Base-by-base conservation (phyloP, 2,329 filamentous ascomycete species). In the Graphium sp. region DNA sequence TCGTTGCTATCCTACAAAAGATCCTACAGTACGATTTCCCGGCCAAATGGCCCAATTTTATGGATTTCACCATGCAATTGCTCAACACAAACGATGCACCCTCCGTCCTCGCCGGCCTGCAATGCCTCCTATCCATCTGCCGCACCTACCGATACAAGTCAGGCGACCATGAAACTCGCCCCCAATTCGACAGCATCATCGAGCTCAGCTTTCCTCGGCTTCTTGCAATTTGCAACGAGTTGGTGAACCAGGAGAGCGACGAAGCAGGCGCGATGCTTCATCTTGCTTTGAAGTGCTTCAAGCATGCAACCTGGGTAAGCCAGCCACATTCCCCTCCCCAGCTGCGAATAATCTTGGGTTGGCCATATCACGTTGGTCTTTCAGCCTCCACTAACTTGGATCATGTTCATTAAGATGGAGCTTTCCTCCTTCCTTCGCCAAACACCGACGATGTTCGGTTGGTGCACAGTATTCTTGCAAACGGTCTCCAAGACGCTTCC, bases 231-330 rank as follows among this genome's bases (percentile, higher is more conserved):
- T 91, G 85, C 41, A 84, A 82, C 47, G 78, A 81, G 50, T 60
- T 95, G 42, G 78, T 93, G 25, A 77, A 82, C 40, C 85, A 95
- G 58, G 81, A 81, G 47, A 93, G 82, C 48, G 62, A 91, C 41
- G 89, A 98, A 55, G 89, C 87, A 12, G 87, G 82, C 34, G 89
- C 95, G 58, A 95, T 98, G 80, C 63, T 98, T 41, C 80, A 91
- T 48, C 76, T 91, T 33, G 82, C 91, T 31, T 67, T 98, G 46
- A 98, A 98, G 62, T 77, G 84, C 21, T 98, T 92, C 58, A 98
- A 98, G 59, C 87, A 98, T 57, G 85, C 89, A 26, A 92, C 91
- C 44, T 98, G 91, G 65, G 81, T 92, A 48, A 21, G 46, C 24
- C 17, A 12, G 9, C 18, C 18, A 17, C 7, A n/a, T 15, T 23